phyloP scores from a whole-genome alignment of 805 yeast species.

The Hanseniaspora mollemarum region DNA sequence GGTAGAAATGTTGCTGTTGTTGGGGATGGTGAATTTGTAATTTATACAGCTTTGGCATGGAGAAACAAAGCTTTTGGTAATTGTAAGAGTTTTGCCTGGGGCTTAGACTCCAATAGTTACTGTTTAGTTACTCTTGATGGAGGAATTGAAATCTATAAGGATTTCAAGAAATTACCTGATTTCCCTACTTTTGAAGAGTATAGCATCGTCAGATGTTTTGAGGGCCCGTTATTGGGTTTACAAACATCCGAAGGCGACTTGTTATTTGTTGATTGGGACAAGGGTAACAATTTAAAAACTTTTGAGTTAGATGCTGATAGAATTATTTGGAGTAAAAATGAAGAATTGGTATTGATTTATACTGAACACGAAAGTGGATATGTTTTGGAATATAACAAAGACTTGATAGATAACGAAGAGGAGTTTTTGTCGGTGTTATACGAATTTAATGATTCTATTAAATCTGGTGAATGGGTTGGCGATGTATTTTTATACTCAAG shows the following conservation, averaged over 20 bases:
- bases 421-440: slow-evolving; percentile 72
- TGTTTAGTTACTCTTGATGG: slow-evolving; percentile 67
- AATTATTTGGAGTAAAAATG: slow-evolving; percentile 86
- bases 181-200: slow-evolving; percentile 55
- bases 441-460: slow-evolving; percentile 68
- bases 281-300: slow-evolving; percentile 71
- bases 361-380: slow-evolving; percentile 51
- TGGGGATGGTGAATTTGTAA: slow-evolving; percentile 95
- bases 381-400: slow-evolving; percentile 63
- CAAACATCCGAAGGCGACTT: slow-evolving; percentile 67
- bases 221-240: slow-evolving; percentile 82
- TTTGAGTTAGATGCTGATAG: slow-evolving; percentile 75
- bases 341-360: slow-evolving; percentile 71
- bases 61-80: slow-evolving; percentile 86
- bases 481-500: slow-evolving; percentile 93
- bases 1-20: slow-evolving; percentile 94
- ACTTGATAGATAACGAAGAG: slow-evolving; percentile 50
- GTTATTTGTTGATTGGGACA: slow-evolving; percentile 88
- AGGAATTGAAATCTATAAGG: slow-evolving; percentile 60
- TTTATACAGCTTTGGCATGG: slow-evolving; percentile 96
- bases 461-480: slow-evolving; percentile 92
- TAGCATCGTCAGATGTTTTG: slow-evolving; percentile 66
- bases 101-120: slow-evolving; percentile 74
- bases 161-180: slow-evolving; percentile 67
- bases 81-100: slow-evolving; percentile 90